phyloP scores from a whole-genome alignment of 192 early-diverging fungal species.

The Physocladia obscura region DNA sequence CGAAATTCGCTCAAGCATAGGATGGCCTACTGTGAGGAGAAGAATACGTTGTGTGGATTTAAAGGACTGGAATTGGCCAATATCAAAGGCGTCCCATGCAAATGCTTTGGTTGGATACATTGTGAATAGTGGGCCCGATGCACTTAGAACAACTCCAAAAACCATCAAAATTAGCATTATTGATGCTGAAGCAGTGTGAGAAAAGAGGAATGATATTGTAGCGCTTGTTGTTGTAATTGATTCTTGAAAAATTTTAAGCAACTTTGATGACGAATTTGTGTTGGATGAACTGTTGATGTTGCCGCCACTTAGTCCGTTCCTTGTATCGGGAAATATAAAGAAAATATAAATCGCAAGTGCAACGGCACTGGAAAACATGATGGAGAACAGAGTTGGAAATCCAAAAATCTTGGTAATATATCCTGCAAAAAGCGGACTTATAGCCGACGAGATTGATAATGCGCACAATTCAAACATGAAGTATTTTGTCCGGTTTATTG shows the following conservation, averaged over 20 bases:
- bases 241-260: too few relatives aligned
- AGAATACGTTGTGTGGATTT: too few relatives aligned
- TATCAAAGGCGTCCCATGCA: constrained; percentile 4
- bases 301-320: too few relatives aligned
- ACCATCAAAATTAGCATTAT: background rate
- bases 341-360: background rate
- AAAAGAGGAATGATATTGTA: too few relatives aligned
- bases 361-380: background rate
- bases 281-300: too few relatives aligned
- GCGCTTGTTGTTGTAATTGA: too few relatives aligned
- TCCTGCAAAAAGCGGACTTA: constrained; percentile 7
- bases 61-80: constrained; percentile 8
- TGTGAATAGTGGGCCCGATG: background rate
- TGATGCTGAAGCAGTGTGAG: too few relatives aligned
- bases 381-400: background rate
- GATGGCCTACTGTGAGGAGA: too few relatives aligned
- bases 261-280: too few relatives aligned
- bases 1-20: too few relatives aligned
- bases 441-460: background rate
- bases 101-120: constrained; percentile 8
- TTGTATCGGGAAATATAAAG: constrained; percentile 18
- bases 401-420: background rate
- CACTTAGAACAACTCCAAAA: background rate
- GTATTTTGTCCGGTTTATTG: background rate
- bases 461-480: background rate